These are phyloP conservation scores for Guillardia theta DNA, from an alignment of 78 protist genomes.

Conservation along the genomic window DNA sequence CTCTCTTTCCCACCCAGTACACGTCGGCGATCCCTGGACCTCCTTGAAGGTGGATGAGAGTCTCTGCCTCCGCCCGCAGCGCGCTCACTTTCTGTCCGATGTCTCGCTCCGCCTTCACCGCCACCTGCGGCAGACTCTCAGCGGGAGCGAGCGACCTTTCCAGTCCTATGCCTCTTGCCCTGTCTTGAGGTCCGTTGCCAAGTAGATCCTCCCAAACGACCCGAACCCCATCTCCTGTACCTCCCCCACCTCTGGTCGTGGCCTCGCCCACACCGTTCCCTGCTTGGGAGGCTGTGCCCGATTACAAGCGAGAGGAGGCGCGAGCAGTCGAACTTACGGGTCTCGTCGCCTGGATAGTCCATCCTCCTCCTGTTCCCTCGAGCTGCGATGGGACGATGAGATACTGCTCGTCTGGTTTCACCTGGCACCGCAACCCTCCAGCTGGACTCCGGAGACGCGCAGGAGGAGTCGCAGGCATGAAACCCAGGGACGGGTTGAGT, in stretches of 20 bases:
- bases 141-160: neutral
- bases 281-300: neutral
- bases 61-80: neutral
- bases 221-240: slow-evolving; percentile 14
- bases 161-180: neutral
- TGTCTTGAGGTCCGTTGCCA: neutral
- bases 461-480: neutral
- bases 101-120: neutral
- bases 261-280: slow-evolving; percentile 31
- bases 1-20: neutral
- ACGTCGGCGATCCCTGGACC: neutral
- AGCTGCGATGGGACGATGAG: neutral
- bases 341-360: neutral
- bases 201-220: neutral
- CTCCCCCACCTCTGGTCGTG: neutral
- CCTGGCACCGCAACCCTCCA: neutral
- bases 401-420: neutral
- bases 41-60: neutral
- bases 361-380: neutral
- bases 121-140: neutral
- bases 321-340: neutral
- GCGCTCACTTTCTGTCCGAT: neutral
- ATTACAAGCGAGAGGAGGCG: neutral
- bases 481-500: neutral
- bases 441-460: neutral